Evolutionary conservation across 129 eudicot genomes (phyloP).

Genomic region (Solidago caesia): DNA sequence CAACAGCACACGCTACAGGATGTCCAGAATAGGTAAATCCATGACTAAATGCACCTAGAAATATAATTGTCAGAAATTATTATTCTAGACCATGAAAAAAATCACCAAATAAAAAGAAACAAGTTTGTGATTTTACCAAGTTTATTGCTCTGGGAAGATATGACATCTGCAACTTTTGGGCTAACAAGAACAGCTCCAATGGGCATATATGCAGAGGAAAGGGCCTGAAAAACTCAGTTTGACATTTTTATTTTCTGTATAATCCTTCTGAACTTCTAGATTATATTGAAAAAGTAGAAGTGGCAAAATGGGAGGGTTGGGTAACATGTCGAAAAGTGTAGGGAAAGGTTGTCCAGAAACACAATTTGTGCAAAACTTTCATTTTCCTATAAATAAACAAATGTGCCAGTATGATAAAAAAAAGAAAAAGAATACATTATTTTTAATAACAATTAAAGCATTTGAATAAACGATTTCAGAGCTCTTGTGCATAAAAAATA

Average conservation of each 20-base stretch:
- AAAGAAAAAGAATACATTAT: too few species aligned
- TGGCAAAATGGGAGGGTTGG: neutral
- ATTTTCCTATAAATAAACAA: neutral
- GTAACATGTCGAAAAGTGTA: neutral
- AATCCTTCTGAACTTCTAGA: neutral
- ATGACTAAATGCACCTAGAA: slow-evolving; percentile 66
- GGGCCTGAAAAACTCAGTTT: slow-evolving; percentile 52
- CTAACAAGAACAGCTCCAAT: slow-evolving; percentile 92
- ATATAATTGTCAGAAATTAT: slow-evolving; percentile 2
- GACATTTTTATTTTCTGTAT: neutral
- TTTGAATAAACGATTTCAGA: too few species aligned
- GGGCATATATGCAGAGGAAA: slow-evolving; percentile 91
- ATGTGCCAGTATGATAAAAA: too few species aligned
- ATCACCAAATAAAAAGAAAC: slow-evolving; percentile 3
- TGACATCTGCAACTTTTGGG: slow-evolving; percentile 76
- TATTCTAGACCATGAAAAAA: neutral
- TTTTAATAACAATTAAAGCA: too few species aligned
- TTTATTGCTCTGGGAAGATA: slow-evolving; percentile 79
- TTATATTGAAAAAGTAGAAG: neutral
- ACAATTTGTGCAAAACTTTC: neutral
- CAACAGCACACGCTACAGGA: slow-evolving; percentile 95
- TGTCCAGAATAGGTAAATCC: slow-evolving; percentile 98
- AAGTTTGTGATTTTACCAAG: slow-evolving; percentile 54
- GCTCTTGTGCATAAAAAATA: too few species aligned
- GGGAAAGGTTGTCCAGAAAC: neutral